Base-by-base conservation (phyloP, 192 early-diverging fungal species). In the Podila minutissima region DNA sequence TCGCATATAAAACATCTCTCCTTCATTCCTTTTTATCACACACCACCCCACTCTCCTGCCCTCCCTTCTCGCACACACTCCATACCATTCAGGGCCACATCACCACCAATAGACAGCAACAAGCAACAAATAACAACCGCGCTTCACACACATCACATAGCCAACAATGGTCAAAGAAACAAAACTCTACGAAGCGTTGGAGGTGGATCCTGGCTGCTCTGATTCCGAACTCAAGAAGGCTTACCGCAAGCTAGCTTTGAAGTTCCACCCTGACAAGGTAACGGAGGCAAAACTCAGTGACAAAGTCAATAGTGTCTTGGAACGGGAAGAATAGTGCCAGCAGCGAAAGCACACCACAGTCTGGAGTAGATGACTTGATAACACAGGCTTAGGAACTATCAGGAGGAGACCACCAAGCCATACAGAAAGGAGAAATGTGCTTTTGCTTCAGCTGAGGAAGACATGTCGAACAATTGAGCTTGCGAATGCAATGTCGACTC, bases 211-310 rank as follows among this genome's bases (percentile, higher is more conserved):
- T 28, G 62, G 59, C 20, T 93, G 93, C 60, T 87, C 87, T 70
- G 97, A 98, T 28, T 38, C 76, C 62, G 95, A 98, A 58, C 85
- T 99, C 76, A 99, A 98, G 85, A 99, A 98, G 86, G 95, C 97
- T 10, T 97, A 97, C 90, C 83, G 95, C 63, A 99, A 99, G 82
- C 87, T 97, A 37, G 98, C 98, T 19, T 86, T 98, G 59, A 95
- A 95, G 68, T 96, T 90, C 62, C 90, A 91, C 69, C 94, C 94
- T 20, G 94, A 96, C 79, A 96, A 94, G 89, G 91, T 92, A 89
- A 22, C 29, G 11, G 13, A 13, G 20, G 24, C 53, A 20, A 20
- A 12, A 24, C 53, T 53, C 35, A 37, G 7, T 37, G 35, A 37
- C 35, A 37, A 8, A 15, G 41, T 46, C 11, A 15, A 46, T 46